A percentile compares a stretch with the other conserved stretches of the same genome.
phyloP scores from a whole-genome alignment of 2,329 filamentous ascomycete genomes.

The Phialemonium atrogriseum region DNA sequence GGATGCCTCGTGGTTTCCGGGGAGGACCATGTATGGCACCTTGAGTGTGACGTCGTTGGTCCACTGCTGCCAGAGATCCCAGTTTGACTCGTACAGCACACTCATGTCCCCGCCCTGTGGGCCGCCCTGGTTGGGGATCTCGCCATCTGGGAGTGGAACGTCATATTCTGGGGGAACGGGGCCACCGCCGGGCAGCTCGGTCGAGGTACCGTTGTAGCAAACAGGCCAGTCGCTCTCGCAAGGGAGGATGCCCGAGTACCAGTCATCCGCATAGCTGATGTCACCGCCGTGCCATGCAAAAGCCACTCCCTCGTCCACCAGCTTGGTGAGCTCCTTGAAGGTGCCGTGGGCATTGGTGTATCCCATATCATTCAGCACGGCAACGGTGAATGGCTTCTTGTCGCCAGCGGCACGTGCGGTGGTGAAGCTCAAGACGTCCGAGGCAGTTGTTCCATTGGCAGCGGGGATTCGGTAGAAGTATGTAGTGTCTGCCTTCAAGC shows the following conservation, averaged over 20 bases:
- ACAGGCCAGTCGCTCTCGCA: constrained; percentile 38
- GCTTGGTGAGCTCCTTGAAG: constrained; percentile 30
- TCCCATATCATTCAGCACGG: too few relatives aligned
- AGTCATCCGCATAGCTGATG: constrained; percentile 32
- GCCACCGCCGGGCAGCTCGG: constrained; percentile 28
- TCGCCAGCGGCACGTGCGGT: too few relatives aligned
- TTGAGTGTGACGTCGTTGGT: constrained; percentile 30
- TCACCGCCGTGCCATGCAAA: constrained; percentile 51
- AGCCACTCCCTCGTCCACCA: constrained; percentile 31
- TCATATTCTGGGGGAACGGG: constrained; percentile 25
- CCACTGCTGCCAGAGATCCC: constrained; percentile 45
- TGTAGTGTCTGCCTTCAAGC: too few relatives aligned
- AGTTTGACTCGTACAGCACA: constrained; percentile 40
- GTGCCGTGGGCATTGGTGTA: too few relatives aligned
- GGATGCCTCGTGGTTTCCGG: constrained; percentile 41
- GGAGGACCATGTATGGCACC: constrained; percentile 40
- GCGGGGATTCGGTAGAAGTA: too few relatives aligned
- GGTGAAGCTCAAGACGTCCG: too few relatives aligned
- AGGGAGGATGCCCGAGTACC: constrained; percentile 42
- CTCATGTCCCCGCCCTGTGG: constrained; percentile 38
- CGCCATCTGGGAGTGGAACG: constrained; percentile 32
- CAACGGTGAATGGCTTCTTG: too few relatives aligned
- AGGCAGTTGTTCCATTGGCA: too few relatives aligned
- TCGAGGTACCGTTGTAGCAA: constrained; percentile 41
- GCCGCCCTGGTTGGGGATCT: constrained; percentile 34